These are phyloP conservation scores for Trametes meyenii DNA, from an alignment of 768 basidiomycete species.

Conservation along the genomic window DNA sequence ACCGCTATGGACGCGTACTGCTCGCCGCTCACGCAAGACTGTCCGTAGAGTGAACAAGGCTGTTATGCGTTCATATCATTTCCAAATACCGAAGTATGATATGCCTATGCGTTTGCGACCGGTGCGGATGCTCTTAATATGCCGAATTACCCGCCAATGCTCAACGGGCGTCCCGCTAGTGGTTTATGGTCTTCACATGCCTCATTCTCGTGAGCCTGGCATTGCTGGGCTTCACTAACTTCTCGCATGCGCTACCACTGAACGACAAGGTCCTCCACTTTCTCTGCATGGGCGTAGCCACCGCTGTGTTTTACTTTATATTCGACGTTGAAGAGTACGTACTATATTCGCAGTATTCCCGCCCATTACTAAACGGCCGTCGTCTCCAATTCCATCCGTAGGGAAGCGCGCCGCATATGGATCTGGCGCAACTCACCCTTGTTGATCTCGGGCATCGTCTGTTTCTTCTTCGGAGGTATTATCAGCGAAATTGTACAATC, in stretches of 20 bases:
- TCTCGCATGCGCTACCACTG: slow-evolving; percentile 62
- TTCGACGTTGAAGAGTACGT: slow-evolving; percentile 86
- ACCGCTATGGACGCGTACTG: slow-evolving; percentile 27
- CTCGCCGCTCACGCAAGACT: slow-evolving; percentile 38
- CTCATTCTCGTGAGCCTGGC: slow-evolving; percentile 71
- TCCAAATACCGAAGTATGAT: slow-evolving; percentile 67
- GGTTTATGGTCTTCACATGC: slow-evolving; percentile 77
- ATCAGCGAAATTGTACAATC: slow-evolving; percentile 84
- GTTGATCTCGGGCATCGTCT: slow-evolving; percentile 68
- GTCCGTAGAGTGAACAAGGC: slow-evolving; percentile 51
- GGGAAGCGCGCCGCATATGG: slow-evolving; percentile 81
- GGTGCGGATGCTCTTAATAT: slow-evolving; percentile 39
- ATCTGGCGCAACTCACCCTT: slow-evolving; percentile 78
- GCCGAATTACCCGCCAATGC: not conserved
- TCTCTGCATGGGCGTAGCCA: slow-evolving; percentile 73
- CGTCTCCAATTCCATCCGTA: slow-evolving; percentile 30
- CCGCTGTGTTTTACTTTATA: slow-evolving; percentile 84
- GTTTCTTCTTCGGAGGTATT: slow-evolving; percentile 80
- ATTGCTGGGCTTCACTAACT: slow-evolving; percentile 77
- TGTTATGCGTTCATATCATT: slow-evolving; percentile 71
- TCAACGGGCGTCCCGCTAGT: slow-evolving; percentile 46
- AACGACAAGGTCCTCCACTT: slow-evolving; percentile 85
- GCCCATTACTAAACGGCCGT: not conserved
- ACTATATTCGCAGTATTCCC: not conserved
- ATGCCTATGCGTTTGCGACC: slow-evolving; percentile 74